Conservation (phyloP, 2,329 filamentous ascomycete species). For the Calycina marina region DNA sequence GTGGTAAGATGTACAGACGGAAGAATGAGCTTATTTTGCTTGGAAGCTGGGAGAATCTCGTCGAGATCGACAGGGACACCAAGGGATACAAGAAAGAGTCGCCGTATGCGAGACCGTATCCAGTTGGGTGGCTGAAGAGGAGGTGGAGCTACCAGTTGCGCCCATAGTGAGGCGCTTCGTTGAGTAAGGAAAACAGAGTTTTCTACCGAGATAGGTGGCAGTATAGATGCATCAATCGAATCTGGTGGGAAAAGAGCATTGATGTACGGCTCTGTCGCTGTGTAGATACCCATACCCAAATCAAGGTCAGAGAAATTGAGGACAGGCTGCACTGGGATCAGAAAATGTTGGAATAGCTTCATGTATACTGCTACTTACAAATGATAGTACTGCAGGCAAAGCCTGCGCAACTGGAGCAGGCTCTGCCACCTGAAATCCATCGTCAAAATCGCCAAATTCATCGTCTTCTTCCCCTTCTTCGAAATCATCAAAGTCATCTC, state of each 20-base stretch:
- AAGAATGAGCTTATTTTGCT: conserved; percentile 93
- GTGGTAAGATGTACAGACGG: conserved; percentile 52
- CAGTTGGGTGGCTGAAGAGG: conserved; percentile 93
- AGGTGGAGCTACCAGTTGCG: conserved; percentile 86
- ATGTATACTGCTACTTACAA: conserved; percentile 28
- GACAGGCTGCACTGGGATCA: conserved; percentile 35
- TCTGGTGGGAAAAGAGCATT: conserved; percentile 49
- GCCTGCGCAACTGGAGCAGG: conserved; percentile 23
- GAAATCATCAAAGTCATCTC: conserved; percentile 56
- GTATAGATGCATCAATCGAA: conserved; percentile 34
- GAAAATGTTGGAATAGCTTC: conserved; percentile 1
- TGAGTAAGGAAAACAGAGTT: conserved; percentile 67
- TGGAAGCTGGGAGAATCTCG: conserved; percentile 90
- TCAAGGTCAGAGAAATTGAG: conserved; percentile 51
- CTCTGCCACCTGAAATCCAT: conserved; percentile 46
- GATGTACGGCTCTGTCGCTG: conserved; percentile 51
- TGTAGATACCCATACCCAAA: conserved; percentile 41
- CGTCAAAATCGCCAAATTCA: conserved; percentile 41
- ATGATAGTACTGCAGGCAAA: conserved; percentile 23
- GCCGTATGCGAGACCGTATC: conserved; percentile 89
- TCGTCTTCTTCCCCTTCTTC: conserved; percentile 38
- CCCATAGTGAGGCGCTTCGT: conserved; percentile 83
- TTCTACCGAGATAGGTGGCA: conserved; percentile 28
- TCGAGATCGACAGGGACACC: conserved; percentile 94
- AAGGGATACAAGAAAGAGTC: conserved; percentile 87